phyloP scores from a whole-genome alignment of 305 asterid genomes.

The Lippia alba region DNA sequence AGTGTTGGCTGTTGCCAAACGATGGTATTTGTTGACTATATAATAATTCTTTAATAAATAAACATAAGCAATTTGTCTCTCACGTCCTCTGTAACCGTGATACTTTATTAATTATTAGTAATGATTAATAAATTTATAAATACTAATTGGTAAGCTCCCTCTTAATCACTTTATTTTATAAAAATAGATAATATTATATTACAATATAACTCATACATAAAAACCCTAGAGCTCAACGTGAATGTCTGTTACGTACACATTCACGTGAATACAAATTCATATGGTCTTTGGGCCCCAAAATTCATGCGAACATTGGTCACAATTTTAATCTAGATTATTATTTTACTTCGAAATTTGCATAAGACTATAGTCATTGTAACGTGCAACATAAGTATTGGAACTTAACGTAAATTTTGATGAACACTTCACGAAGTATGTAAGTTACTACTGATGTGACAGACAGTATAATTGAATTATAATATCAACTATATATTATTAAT shows the following conservation, averaged over 20 bases:
- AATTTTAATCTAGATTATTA: not conserved
- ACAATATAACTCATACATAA: not conserved
- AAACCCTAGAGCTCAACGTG: slow-evolving; percentile 45
- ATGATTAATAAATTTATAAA: not conserved
- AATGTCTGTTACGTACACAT: slow-evolving; percentile 51
- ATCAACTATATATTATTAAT: too few species aligned
- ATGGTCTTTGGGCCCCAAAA: slow-evolving; percentile 44
- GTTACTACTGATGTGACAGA: slow-evolving; percentile 39
- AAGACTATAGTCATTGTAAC: too few species aligned
- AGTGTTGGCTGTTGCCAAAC: slow-evolving; percentile 47
- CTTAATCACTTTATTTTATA: not conserved
- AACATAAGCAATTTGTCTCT: slow-evolving; percentile 11
- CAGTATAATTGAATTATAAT: not conserved
- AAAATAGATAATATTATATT: too few species aligned
- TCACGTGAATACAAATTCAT: slow-evolving; percentile 45
- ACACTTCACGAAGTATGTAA: slow-evolving; percentile 42
- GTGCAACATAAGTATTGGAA: too few species aligned
- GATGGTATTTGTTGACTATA: slow-evolving; percentile 39
- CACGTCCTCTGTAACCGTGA: slow-evolving; percentile 36
- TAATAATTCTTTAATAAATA: not conserved
- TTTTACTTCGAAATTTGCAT: too few species aligned
- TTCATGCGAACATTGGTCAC: slow-evolving; percentile 33
- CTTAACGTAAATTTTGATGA: not conserved
- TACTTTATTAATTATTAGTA: not conserved
- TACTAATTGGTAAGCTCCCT: not conserved